These are phyloP conservation scores for Aspergillus coremiiformis DNA, from an alignment of 495 filamentous ascomycete genomes.

Conservation along the genomic window DNA sequence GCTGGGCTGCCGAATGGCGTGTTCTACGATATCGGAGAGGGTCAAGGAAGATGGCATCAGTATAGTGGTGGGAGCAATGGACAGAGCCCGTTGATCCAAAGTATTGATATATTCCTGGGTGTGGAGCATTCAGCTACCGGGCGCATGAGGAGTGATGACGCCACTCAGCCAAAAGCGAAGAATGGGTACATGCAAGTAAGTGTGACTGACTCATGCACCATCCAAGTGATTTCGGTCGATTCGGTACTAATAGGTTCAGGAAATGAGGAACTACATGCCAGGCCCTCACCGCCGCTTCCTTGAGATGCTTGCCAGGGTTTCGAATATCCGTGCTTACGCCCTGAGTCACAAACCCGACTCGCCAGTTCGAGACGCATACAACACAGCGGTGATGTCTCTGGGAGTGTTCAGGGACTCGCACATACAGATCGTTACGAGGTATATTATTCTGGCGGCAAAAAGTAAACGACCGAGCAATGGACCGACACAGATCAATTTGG, in stretches of 20 bases:
- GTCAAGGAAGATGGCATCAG: slow-evolving; percentile 61
- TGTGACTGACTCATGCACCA: background rate
- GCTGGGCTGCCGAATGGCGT: slow-evolving; percentile 84
- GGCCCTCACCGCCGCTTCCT: slow-evolving; percentile 85
- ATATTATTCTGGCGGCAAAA: slow-evolving; percentile 63
- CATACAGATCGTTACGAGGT: slow-evolving; percentile 87
- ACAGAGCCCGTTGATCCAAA: slow-evolving; percentile 88
- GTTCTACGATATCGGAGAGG: slow-evolving; percentile 73
- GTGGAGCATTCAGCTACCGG: slow-evolving; percentile 86
- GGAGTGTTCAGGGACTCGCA: slow-evolving; percentile 81
- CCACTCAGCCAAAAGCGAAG: slow-evolving; percentile 7
- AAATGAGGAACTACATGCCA: slow-evolving; percentile 97
- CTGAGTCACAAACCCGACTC: slow-evolving; percentile 49
- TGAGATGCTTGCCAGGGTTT: slow-evolving; percentile 58
- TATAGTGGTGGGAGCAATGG: slow-evolving; percentile 89
- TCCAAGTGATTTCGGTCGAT: too few species aligned
- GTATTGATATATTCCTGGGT: slow-evolving; percentile 83
- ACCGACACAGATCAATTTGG: slow-evolving; percentile 22
- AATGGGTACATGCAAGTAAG: slow-evolving; percentile 29
- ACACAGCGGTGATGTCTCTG: slow-evolving; percentile 77
- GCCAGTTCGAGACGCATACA: slow-evolving; percentile 70
- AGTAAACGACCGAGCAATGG: slow-evolving; percentile 10
- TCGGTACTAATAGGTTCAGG: too few species aligned
- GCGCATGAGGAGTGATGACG: slow-evolving; percentile 40
- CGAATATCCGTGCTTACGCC: slow-evolving; percentile 80